Conservation (phyloP, 768 basidiomycete species). For the Cystofilobasidium bisporidii region DNA sequence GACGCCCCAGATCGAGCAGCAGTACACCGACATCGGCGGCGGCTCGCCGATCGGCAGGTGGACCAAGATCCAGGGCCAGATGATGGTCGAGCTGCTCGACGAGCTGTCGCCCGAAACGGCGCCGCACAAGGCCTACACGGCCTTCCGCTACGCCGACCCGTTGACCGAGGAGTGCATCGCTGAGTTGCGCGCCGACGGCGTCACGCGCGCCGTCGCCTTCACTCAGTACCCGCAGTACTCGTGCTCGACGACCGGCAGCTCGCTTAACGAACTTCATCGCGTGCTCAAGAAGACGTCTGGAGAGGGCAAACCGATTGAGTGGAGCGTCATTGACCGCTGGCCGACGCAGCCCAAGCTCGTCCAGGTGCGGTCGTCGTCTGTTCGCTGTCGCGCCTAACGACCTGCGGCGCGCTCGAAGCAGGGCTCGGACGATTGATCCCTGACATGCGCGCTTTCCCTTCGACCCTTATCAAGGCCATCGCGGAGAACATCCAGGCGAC, state of each 20-base stretch:
- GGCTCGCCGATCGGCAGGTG: conserved; percentile 91
- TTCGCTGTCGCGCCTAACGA: too few relatives aligned
- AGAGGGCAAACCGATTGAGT: conserved; percentile 58
- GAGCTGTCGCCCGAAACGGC: conserved; percentile 88
- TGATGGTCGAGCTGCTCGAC: conserved; percentile 81
- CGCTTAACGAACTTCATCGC: conserved; percentile 73
- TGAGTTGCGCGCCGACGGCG: conserved; percentile 81
- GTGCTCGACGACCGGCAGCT: conserved; percentile 96
- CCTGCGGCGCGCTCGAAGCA: too few relatives aligned
- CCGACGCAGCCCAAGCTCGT: conserved; percentile 89
- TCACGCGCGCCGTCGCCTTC: conserved; percentile 86
- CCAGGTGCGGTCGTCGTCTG: conserved; percentile 63
- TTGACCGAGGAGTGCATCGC: conserved; percentile 71
- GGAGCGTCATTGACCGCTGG: conserved; percentile 99
- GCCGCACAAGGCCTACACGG: conserved; percentile 91
- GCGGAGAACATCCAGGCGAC: conserved; percentile 78
- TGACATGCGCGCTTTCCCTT: too few relatives aligned
- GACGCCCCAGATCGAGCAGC: conserved; percentile 84
- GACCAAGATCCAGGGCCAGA: conserved; percentile 76
- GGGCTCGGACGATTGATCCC: too few relatives aligned
- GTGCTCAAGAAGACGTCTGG: conserved; percentile 33
- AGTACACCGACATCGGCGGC: conserved; percentile 89
- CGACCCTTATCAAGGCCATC: too few relatives aligned
- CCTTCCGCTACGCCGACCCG: conserved; percentile 84
- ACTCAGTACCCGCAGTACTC: conserved; percentile 98